Evolutionary conservation across 148 eudicot genomes (phyloP).

Genomic region (Euryodendron excelsum): DNA sequence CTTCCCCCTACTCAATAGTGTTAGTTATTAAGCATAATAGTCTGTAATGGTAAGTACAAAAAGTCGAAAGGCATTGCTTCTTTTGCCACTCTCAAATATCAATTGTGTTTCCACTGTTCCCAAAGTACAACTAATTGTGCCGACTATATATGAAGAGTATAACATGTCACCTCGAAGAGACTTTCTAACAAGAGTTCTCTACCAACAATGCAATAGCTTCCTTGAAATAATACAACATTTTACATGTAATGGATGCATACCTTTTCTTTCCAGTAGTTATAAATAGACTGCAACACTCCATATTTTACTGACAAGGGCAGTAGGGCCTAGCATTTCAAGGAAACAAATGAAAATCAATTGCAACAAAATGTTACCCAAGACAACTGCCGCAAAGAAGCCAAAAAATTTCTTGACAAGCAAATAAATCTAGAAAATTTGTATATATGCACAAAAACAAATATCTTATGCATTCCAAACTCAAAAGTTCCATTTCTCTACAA

Average conservation of each 20-base stretch:
- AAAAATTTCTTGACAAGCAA: neutral
- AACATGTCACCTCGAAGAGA: neutral
- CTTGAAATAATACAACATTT: neutral
- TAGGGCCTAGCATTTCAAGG: constrained; percentile 51
- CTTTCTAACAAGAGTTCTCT: neutral
- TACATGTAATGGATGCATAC: constrained; percentile 33
- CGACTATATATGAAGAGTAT: neutral
- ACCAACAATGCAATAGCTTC: neutral
- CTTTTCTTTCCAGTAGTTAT: constrained; percentile 88
- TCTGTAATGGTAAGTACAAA: neutral
- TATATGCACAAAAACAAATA: neutral
- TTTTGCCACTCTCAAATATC: neutral
- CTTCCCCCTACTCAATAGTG: no score
- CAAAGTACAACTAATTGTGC: neutral
- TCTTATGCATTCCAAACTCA: neutral
- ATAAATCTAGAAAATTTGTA: neutral
- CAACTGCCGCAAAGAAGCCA: neutral
- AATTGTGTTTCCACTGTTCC: neutral
- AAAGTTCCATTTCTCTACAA: neutral
- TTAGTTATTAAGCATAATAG: neutral
- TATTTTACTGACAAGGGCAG: constrained; percentile 58
- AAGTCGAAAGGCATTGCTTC: neutral
- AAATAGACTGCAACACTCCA: constrained; percentile 71
- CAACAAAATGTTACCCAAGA: neutral
- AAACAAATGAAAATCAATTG: constrained; percentile 11